These are phyloP conservation scores for Cynanchum wilfordii DNA, from an alignment of 257 asterid species.

Conservation along the genomic window DNA sequence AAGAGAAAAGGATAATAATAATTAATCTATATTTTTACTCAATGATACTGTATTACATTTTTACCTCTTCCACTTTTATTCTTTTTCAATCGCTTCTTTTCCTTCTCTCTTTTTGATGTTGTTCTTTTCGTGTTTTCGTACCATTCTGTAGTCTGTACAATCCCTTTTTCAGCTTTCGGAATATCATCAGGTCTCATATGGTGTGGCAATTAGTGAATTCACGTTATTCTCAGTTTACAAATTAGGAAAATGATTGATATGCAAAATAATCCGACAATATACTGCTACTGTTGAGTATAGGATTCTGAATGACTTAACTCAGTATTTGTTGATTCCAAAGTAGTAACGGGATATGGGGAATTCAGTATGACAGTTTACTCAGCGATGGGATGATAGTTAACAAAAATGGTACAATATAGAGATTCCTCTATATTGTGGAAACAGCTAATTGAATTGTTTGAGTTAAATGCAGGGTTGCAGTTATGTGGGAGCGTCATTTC, in stretches of 20 bases:
- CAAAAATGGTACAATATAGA: neutral
- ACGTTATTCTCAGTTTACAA: neutral
- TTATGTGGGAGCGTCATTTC: constrained; percentile 53
- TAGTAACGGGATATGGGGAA: too few species aligned
- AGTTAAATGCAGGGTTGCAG: constrained; percentile 58
- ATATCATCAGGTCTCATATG: neutral
- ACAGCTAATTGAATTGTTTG: constrained; percentile 6
- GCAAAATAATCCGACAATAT: neutral
- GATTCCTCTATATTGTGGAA: too few species aligned
- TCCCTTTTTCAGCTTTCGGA: neutral
- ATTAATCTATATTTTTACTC: neutral
- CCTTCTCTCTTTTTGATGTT: neutral
- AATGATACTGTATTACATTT: neutral
- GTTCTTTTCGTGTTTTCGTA: neutral
- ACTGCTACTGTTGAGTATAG: too few species aligned
- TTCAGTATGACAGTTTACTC: too few species aligned
- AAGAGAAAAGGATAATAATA: neutral
- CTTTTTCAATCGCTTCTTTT: neutral
- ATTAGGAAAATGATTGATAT: neutral
- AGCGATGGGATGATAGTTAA: neutral
- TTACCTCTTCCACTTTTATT: neutral
- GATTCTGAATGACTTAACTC: too few species aligned
- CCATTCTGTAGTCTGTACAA: neutral
- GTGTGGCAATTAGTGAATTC: neutral
- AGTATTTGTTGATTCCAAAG: too few species aligned